Conservation (phyloP, 305 asterid species). For the Salvia sclarea region DNA sequence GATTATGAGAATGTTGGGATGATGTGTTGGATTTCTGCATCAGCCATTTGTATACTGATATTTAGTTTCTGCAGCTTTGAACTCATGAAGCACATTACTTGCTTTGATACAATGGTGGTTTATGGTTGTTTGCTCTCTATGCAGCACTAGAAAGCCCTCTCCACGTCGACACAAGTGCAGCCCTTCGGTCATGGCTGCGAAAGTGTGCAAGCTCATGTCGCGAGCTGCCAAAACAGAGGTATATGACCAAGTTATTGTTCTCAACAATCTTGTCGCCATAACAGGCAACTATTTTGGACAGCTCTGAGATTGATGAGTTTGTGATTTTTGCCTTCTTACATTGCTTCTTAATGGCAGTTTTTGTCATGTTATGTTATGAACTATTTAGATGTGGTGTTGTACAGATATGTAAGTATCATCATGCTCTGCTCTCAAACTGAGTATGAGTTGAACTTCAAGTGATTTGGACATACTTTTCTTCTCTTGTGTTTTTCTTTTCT, state of each 20-base stretch:
- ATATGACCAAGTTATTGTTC: constrained; percentile 67
- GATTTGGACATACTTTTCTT: background rate
- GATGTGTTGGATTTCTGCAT: too few relatives aligned
- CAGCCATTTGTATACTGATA: background rate
- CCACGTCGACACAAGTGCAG: constrained; percentile 68
- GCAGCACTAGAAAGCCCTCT: constrained; percentile 78
- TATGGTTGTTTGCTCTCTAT: constrained; percentile 82
- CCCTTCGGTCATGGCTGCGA: constrained; percentile 73
- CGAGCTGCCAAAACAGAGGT: constrained; percentile 65
- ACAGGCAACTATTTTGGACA: constrained; percentile 89
- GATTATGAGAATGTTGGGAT: constrained; percentile 2
- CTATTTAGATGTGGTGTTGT: background rate
- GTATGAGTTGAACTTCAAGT: background rate
- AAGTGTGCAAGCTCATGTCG: constrained; percentile 82
- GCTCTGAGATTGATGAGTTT: constrained; percentile 45
- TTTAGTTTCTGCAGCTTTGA: constrained; percentile 13
- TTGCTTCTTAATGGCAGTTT: background rate
- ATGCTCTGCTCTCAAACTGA: too few relatives aligned
- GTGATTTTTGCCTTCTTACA: background rate
- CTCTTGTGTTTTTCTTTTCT: background rate
- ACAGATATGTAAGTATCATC: too few relatives aligned
- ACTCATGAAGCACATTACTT: constrained; percentile 21
- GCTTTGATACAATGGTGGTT: constrained; percentile 45
- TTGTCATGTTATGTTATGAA: background rate
- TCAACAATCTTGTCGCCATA: constrained; percentile 68